A percentile compares a stretch with the other conserved stretches of the same genome.
Evolutionary conservation across 2,329 filamentous ascomycete genomes (phyloP).

Genomic region (Epichloe glyceriae): DNA sequence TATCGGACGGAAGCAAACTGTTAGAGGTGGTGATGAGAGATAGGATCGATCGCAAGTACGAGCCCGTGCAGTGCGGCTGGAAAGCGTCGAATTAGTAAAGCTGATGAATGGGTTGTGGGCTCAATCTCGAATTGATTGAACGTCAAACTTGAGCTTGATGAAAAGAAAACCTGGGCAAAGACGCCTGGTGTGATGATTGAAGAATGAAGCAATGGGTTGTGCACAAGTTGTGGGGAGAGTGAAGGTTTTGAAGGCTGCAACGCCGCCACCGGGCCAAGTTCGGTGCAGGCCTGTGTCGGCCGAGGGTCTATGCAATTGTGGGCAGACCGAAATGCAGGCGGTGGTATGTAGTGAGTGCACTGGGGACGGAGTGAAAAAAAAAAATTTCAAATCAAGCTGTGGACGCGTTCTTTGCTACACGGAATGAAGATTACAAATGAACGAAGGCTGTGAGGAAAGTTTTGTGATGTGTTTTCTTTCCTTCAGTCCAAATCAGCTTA

Average conservation of each 20-base stretch:
- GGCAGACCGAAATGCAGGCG: not conserved
- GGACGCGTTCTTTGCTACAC: too few species aligned
- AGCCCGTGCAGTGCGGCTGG: not conserved
- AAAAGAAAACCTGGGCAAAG: not conserved
- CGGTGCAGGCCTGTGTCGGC: constrained; percentile 4
- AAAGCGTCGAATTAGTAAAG: not conserved
- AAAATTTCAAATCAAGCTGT: not conserved
- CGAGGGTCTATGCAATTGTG: not conserved
- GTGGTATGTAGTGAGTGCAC: not conserved
- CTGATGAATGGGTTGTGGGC: not conserved
- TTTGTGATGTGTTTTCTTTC: not conserved
- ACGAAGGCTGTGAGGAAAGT: too few species aligned
- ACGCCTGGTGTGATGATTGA: not conserved
- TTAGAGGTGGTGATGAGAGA: not conserved
- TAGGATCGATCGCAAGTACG: not conserved
- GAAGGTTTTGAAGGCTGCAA: constrained; percentile 5
- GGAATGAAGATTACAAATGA: not conserved
- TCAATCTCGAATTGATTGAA: not conserved
- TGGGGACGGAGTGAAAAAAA: not conserved
- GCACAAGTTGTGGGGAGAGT: not conserved
- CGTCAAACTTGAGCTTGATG: not conserved
- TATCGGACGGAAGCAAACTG: constrained; percentile 9
- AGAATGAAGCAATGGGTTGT: not conserved
- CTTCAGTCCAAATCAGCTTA: not conserved
- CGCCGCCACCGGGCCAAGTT: constrained; percentile 9